Evolutionary conservation across 2,329 filamentous ascomycete species (phyloP), one percentile per base, ranked within the genome.

Genomic region (Domatiomyces globalis): DNA sequence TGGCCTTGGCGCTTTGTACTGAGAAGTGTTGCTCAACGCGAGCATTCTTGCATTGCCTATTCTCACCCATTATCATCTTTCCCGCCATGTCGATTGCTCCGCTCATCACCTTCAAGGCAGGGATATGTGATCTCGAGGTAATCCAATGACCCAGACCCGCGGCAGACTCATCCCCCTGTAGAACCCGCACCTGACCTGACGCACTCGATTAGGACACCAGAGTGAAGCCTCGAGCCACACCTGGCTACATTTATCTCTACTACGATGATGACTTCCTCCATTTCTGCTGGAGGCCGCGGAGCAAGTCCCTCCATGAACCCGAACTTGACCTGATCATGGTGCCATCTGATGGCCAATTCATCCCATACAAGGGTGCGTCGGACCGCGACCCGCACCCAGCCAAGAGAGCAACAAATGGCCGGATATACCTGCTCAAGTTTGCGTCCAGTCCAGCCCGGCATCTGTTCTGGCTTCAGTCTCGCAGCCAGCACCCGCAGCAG

Each of bases 401-500:
- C 63, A 83, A 84, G 45, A 75, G 72, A 5, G 75, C 77, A 17
- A 81, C 77, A 15, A 88, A 94, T 65, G 94, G 89, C 59, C 87
- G 92, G 62, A 83, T 98, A 66, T 95, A 89, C 67, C 83, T 85
- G 52, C 81, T 98, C 63, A 95, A 94, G 69, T 98, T 98, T 72
- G 79, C 78, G 27, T 95, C 89, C 10, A 95, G 87, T 56, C 92
- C 88, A 53, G 83, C 94, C 69, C 82, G 89, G 63, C 78, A 96
- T 69, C 76, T 95, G 54, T 98, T 96, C 74, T 98, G 90, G 89
- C 74, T 98, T 64, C 92, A 98, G 71, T 92, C 87, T 27, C 89
- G 89, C 69, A 78, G 84, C 29, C 88, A 95, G 70, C 80, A 80
- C 69, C 64, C 77, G 73, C 58, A 77, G 71, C 65, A 83, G 74